Conservation (phyloP, 805 yeast species). For the Candida maris region DNA sequence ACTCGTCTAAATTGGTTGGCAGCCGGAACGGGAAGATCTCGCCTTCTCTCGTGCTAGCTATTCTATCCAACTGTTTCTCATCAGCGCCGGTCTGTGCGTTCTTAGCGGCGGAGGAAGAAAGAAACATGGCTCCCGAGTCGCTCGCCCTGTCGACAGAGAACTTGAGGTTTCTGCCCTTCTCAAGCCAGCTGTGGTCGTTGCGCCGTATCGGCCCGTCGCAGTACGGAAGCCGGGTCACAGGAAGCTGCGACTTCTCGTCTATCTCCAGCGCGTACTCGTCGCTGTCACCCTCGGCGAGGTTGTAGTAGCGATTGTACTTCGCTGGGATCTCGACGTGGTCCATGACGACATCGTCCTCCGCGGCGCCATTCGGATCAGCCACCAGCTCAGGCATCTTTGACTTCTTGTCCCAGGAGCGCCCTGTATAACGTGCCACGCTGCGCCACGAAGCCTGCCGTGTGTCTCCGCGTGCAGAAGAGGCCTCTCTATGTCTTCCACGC, state of each 20-base stretch:
- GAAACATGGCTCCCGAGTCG: slow-evolving; percentile 38
- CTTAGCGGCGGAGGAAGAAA: slow-evolving; percentile 21
- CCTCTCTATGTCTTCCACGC: no score
- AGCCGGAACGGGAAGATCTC: slow-evolving; percentile 39
- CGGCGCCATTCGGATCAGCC: background rate
- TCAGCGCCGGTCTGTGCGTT: slow-evolving; percentile 9
- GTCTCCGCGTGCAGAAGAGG: no score
- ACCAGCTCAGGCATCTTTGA: slow-evolving; percentile 1
- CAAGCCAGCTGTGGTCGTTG: slow-evolving; percentile 32
- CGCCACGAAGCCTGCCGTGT: no score
- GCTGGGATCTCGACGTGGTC: slow-evolving; percentile 17
- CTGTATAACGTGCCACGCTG: no score
- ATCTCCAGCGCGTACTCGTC: slow-evolving; percentile 21
- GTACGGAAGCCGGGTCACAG: slow-evolving; percentile 32
- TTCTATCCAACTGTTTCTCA: slow-evolving; percentile 7
- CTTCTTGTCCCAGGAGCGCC: no score
- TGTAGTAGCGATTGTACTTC: slow-evolving; percentile 19
- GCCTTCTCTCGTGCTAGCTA: slow-evolving; percentile 33
- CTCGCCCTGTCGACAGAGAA: slow-evolving; percentile 46
- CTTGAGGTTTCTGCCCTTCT: slow-evolving; percentile 35
- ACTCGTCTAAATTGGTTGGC: slow-evolving; percentile 35
- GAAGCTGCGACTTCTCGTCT: slow-evolving; percentile 24
- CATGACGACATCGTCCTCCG: slow-evolving; percentile 13
- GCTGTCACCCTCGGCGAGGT: slow-evolving; percentile 12
- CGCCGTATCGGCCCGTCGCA: slow-evolving; percentile 31